Base-by-base conservation (phyloP, 345 rosid genomes). In the Citrus reticulata region DNA sequence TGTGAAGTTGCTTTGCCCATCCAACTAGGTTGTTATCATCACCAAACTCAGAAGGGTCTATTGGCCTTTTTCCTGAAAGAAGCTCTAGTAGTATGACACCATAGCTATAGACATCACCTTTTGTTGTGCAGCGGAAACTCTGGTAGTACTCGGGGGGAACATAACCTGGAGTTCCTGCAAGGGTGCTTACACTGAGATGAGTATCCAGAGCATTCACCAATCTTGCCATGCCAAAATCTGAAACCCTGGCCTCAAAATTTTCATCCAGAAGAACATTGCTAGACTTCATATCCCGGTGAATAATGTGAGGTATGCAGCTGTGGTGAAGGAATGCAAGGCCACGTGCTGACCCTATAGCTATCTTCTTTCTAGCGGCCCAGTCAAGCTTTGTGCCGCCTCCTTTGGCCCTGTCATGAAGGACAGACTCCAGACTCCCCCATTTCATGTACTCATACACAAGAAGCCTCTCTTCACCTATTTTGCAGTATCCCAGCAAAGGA, bases 111-210 rank as follows among this genome's bases (percentile, higher is more conserved):
- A 95, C 98, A 81, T 95, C 98, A 5, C 99, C 99, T 86, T 95
- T 95, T 3, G 97, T 82, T 0, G 99, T 95, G 91, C 99, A 95
- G 72, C 96, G 86, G 62, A 95, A 95, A 83, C 98, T 95, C 90
- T 95, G 98, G 79, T 95, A 95, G 79, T 95, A 95, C 87, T 95
- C 98, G 0, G 98, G 98, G 2, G 98, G 98, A 29, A 95, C 98
- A 67, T 95, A 95, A n/a, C 98, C 99, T 1, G 99, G 99, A 32
- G 99, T 95, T 68, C 99, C 99, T 4, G 99, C 95, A 60, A 95
- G 95, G 30, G 98, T 95, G 87, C 99, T 95, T 75, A 95, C 99
- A 24, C 98, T 93, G 17, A 95, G 94, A 86, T 95, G 99, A 13
- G 99, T 92, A 78, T 95, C 99, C 14, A 92, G 89, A 30, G 98